These are phyloP conservation scores for Eucalyptus curtisii DNA, from an alignment of 345 rosid genomes.

Conservation along the genomic window DNA sequence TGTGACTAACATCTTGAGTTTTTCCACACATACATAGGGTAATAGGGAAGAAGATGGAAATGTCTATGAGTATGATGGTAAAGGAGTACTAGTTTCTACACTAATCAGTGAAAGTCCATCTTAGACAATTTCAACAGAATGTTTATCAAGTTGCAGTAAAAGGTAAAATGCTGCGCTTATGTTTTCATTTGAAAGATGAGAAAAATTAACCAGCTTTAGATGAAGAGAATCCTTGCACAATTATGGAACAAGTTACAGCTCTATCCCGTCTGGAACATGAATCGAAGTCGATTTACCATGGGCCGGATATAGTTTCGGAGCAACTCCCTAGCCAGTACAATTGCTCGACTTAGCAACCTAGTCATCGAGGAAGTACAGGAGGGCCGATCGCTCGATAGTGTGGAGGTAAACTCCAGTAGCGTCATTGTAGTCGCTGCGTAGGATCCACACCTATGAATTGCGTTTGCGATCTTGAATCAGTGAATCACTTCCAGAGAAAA, in stretches of 20 bases:
- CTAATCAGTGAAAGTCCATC: background rate
- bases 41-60: background rate
- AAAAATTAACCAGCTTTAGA: background rate
- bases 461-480: background rate
- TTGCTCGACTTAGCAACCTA: background rate
- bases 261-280: background rate
- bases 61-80: background rate
- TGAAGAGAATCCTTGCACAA: background rate
- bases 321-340: background rate
- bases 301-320: background rate
- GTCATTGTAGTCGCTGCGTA: constrained; percentile 30
- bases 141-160: background rate
- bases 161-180: background rate
- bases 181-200: background rate
- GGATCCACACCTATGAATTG: constrained; percentile 73
- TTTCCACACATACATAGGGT: background rate
- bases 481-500: background rate
- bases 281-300: background rate
- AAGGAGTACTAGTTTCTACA: background rate
- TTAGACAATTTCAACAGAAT: background rate
- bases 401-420: constrained; percentile 80
- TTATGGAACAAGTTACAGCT: background rate
- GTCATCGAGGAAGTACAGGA: constrained; percentile 39
- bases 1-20: background rate
- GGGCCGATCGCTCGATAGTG: constrained; percentile 58